phyloP scores from a whole-genome alignment of 331 rosid species.

The Spiraea crenata region DNA sequence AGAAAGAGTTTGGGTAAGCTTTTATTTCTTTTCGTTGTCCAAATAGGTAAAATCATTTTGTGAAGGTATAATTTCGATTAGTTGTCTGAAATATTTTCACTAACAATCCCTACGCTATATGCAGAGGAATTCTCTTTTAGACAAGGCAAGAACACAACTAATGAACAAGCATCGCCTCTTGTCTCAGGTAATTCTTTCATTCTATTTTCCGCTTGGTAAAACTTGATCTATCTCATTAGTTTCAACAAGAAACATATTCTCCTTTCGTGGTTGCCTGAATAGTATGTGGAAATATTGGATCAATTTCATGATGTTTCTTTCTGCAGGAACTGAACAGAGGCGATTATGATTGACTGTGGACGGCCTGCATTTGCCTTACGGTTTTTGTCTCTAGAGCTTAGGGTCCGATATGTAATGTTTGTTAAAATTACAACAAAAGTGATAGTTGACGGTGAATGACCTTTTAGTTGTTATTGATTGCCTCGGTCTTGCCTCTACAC shows the following conservation, averaged over 20 bases:
- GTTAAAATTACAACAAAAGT: too few species aligned
- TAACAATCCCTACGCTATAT: slow-evolving; percentile 5
- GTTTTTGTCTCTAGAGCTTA: too few species aligned
- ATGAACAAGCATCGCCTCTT: slow-evolving; percentile 23
- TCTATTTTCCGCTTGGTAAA: background rate
- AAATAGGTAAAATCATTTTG: background rate
- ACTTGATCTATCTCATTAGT: background rate
- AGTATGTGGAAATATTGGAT: background rate
- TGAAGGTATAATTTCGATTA: background rate
- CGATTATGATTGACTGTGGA: background rate
- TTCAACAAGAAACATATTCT: background rate
- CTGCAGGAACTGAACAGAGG: slow-evolving; percentile 12
- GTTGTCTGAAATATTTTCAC: background rate
- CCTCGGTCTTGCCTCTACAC: too few species aligned
- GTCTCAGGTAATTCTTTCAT: slow-evolving; percentile 29
- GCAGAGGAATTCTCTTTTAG: slow-evolving; percentile 23
- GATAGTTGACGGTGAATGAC: too few species aligned
- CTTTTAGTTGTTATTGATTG: too few species aligned
- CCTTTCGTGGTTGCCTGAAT: background rate
- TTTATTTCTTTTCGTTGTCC: background rate
- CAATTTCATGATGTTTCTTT: background rate
- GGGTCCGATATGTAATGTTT: too few species aligned
- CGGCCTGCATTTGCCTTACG: too few species aligned
- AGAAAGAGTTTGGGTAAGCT: slow-evolving; percentile 17
- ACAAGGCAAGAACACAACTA: slow-evolving; percentile 29